Conservation (phyloP, 441 rosid genomes). For the Corymbia calophylla region DNA sequence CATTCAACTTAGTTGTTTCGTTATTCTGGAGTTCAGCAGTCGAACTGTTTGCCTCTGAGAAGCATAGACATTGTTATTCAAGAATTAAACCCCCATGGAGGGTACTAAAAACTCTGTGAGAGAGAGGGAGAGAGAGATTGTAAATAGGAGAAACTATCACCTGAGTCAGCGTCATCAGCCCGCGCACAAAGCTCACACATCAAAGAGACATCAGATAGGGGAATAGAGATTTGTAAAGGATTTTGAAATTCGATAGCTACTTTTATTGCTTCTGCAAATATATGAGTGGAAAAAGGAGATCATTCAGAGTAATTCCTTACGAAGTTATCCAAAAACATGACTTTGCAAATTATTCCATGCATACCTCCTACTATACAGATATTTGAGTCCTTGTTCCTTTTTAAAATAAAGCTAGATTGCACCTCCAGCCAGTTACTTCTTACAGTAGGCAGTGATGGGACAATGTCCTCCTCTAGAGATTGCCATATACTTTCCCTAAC, state of each 20-base stretch:
- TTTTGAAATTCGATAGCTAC: constrained; percentile 74
- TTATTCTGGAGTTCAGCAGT: constrained; percentile 34
- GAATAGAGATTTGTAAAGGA: constrained; percentile 71
- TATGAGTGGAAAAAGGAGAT: not conserved
- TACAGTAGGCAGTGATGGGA: constrained; percentile 66
- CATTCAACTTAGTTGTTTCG: constrained; percentile 28
- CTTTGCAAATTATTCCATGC: constrained; percentile 33
- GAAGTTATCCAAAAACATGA: not conserved
- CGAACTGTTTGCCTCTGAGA: constrained; percentile 43
- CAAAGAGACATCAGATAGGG: constrained; percentile 65
- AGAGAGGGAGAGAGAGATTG: constrained; percentile 2
- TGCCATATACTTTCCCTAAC: constrained; percentile 79
- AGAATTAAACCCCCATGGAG: not conserved
- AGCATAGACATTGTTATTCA: constrained; percentile 8
- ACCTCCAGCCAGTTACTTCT: constrained; percentile 96
- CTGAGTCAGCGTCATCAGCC: constrained; percentile 55
- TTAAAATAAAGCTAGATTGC: constrained; percentile 73
- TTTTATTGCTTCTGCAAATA: constrained; percentile 70
- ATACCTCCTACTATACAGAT: constrained; percentile 99
- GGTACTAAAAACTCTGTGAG: not conserved
- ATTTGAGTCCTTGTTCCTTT: constrained; percentile 59
- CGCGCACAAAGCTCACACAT: constrained; percentile 62
- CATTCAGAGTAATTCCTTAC: not conserved
- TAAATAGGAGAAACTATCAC: constrained; percentile 29
- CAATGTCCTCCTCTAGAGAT: constrained; percentile 85